phyloP scores from a whole-genome alignment of 2,329 filamentous ascomycete genomes.

The Cladosporium halotolerans region DNA sequence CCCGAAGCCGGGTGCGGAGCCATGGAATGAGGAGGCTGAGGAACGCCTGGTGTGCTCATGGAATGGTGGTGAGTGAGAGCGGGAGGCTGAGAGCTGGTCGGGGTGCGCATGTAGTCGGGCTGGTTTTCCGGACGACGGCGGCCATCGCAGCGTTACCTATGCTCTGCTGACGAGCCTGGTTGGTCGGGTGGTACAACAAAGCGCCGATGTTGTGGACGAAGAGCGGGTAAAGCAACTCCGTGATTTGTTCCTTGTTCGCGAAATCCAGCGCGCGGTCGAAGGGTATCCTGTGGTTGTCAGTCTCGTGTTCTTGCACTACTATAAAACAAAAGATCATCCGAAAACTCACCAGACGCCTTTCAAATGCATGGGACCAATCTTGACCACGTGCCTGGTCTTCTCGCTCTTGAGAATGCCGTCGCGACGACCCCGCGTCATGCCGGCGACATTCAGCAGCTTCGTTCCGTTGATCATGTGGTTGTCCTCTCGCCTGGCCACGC shows the following conservation, averaged over 20 bases:
- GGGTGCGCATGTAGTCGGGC: constrained; percentile 53
- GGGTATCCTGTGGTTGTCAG: constrained; percentile 65
- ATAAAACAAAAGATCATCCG: neutral
- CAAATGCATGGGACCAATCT: constrained; percentile 97
- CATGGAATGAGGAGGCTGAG: constrained; percentile 62
- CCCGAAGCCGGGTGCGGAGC: constrained; percentile 51
- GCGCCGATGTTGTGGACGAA: constrained; percentile 97
- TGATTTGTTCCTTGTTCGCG: constrained; percentile 99
- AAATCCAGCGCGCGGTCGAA: constrained; percentile 97
- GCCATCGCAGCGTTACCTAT: constrained; percentile 57
- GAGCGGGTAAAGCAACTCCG: constrained; percentile 85
- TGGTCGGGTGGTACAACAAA: constrained; percentile 86
- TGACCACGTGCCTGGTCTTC: constrained; percentile 93
- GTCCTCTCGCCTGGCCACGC: constrained; percentile 89
- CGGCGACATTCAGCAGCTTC: constrained; percentile 91
- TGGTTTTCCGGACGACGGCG: constrained; percentile 58
- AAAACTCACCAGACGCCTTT: constrained; percentile 86
- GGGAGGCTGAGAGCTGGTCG: constrained; percentile 54
- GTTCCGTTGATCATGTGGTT: constrained; percentile 99
- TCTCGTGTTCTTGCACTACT: neutral
- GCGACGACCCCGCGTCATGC: constrained; percentile 91
- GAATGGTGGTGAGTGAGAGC: constrained; percentile 67
- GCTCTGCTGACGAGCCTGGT: constrained; percentile 72
- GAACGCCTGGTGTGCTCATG: constrained; percentile 56
- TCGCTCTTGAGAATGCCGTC: constrained; percentile 98